A percentile compares a stretch with the other conserved stretches of the same genome.
These are phyloP conservation scores for Knufia fluminis DNA, from an alignment of 2,329 filamentous ascomycete species.

Conservation along the genomic window DNA sequence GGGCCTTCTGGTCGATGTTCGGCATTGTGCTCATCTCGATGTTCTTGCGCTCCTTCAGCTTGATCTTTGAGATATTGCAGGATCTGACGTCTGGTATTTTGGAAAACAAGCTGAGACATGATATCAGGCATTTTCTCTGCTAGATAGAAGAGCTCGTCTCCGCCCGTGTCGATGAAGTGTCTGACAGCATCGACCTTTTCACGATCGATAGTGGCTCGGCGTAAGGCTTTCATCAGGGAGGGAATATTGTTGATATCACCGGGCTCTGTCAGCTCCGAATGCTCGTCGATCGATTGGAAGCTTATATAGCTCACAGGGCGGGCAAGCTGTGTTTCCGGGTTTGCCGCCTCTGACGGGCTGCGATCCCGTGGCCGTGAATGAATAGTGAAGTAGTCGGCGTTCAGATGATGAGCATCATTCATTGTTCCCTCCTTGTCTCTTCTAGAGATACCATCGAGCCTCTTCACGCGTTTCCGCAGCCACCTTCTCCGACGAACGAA, in stretches of 20 bases:
- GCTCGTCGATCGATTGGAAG: slow-evolving; percentile 30
- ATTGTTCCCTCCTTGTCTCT: slow-evolving; percentile 24
- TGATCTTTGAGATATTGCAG: slow-evolving; percentile 60
- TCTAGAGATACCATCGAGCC: slow-evolving; percentile 30
- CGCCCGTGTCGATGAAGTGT: slow-evolving; percentile 69
- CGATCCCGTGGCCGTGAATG: slow-evolving; percentile 44
- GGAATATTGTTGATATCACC: slow-evolving; percentile 57
- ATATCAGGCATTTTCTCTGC: slow-evolving; percentile 72
- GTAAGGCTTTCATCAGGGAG: slow-evolving; percentile 59
- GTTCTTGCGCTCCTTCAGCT: slow-evolving; percentile 46
- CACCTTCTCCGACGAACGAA: slow-evolving; percentile 86
- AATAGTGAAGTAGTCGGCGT: slow-evolving; percentile 71
- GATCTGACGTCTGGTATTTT: slow-evolving; percentile 71
- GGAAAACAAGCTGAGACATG: slow-evolving; percentile 81
- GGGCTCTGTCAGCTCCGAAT: slow-evolving; percentile 32
- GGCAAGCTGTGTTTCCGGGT: slow-evolving; percentile 29
- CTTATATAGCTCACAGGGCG: slow-evolving; percentile 25
- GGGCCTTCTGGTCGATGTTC: slow-evolving; percentile 36
- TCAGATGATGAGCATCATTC: slow-evolving; percentile 51
- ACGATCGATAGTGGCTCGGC: slow-evolving; percentile 67
- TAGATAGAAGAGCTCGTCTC: slow-evolving; percentile 66
- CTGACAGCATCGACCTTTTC: slow-evolving; percentile 81
- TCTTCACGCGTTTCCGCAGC: slow-evolving; percentile 70
- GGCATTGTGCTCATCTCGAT: slow-evolving; percentile 39
- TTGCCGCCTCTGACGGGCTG: slow-evolving; percentile 31